These are phyloP conservation scores for Carex pumila DNA, from an alignment of 176 grass and related monocot species.

Conservation along the genomic window DNA sequence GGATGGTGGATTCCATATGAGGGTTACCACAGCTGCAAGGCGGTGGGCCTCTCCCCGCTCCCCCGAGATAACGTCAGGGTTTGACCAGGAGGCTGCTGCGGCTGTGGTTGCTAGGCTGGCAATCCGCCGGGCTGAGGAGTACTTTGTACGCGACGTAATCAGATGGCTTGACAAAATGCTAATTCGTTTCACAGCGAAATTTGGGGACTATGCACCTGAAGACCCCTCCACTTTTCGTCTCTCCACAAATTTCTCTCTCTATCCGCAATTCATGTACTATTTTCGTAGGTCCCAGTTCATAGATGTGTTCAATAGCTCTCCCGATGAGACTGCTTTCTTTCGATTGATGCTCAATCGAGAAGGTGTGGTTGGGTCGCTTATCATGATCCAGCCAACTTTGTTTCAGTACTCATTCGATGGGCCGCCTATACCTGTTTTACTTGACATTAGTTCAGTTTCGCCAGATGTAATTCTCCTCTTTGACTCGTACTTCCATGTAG, in stretches of 20 bases:
- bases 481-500: constrained; percentile 93
- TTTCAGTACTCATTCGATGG: constrained; percentile 98
- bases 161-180: constrained; percentile 99
- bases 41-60: constrained; percentile 77
- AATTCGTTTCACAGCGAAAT: constrained; percentile 93
- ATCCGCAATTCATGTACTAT: constrained; percentile 97
- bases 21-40: constrained; percentile 91
- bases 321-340: constrained; percentile 93
- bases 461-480: constrained; percentile 97
- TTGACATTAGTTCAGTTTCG: constrained; percentile 86
- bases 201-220: constrained; percentile 90
- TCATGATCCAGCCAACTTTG: constrained; percentile 98
- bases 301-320: constrained; percentile 94
- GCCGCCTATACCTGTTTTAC: constrained; percentile 88
- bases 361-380: constrained; percentile 79
- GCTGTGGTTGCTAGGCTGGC: constrained; percentile 87
- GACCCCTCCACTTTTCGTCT: constrained; percentile 91
- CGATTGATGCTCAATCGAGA: constrained; percentile 92
- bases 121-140: constrained; percentile 74
- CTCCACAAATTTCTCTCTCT: constrained; percentile 84
- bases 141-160: constrained; percentile 83
- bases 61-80: constrained; percentile 65
- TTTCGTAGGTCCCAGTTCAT: constrained; percentile 95
- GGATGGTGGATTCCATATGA: constrained; percentile 64
- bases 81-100: constrained; percentile 96